Evolutionary conservation across 176 grass and related monocot genomes (phyloP).

Genomic region (Oryza longistaminata): DNA sequence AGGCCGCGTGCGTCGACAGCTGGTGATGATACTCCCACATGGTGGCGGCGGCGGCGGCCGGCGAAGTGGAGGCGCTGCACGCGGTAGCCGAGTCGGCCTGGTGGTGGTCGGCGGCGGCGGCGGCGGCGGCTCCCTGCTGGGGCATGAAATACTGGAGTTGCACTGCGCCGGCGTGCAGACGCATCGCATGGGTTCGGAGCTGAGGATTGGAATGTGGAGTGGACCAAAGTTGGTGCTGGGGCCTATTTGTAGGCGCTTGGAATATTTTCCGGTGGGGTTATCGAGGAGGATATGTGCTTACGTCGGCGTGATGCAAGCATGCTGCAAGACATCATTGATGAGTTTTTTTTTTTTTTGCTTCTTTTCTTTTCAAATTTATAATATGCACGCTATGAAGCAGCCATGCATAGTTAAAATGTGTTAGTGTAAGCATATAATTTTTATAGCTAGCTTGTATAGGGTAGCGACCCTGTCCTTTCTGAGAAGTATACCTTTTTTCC

Average conservation of each 20-base stretch:
- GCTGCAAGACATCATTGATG: slow-evolving; percentile 52
- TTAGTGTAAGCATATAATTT: background rate
- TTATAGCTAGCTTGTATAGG: background rate
- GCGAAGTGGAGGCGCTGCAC: slow-evolving; percentile 42
- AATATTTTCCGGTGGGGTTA: slow-evolving; percentile 24
- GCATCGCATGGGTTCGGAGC: slow-evolving; percentile 53
- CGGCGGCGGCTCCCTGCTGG: slow-evolving; percentile 30
- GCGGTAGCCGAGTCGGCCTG: slow-evolving; percentile 10
- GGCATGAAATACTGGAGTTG: slow-evolving; percentile 67
- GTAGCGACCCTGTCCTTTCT: background rate
- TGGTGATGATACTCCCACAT: slow-evolving; percentile 58
- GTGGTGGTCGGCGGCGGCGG: slow-evolving; percentile 5
- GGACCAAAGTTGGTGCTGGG: slow-evolving; percentile 42
- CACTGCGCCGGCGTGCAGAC: slow-evolving; percentile 37
- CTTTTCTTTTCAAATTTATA: background rate
- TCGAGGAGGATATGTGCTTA: slow-evolving; percentile 39
- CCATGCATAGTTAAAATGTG: slow-evolving; percentile 25
- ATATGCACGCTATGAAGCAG: background rate
- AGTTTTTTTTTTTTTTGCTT: slow-evolving; percentile 12
- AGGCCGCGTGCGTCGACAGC: slow-evolving; percentile 13
- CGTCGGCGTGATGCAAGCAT: slow-evolving; percentile 54
- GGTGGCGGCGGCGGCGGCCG: slow-evolving; percentile 3
- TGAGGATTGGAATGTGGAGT: slow-evolving; percentile 36
- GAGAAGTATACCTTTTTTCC: background rate
- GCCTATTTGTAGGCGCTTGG: slow-evolving; percentile 49